phyloP scores from a whole-genome alignment of 345 rosid species.

The Adansonia digitata region DNA sequence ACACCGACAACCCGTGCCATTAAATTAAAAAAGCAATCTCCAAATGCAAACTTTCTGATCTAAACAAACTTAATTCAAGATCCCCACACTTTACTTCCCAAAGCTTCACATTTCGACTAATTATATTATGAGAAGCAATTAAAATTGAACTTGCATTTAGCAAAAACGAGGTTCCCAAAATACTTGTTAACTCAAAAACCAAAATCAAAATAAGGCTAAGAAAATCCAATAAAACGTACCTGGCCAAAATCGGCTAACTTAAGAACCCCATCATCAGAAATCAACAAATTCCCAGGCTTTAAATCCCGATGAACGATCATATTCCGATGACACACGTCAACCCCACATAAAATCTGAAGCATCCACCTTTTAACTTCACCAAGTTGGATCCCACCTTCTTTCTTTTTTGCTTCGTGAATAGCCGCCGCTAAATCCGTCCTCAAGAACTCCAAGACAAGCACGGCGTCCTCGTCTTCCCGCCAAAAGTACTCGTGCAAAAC shows the following conservation, averaged over 20 bases:
- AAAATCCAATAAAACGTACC: conserved; percentile 33
- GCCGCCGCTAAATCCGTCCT: conserved; percentile 71
- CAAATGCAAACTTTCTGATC: neutral
- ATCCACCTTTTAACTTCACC: conserved; percentile 92
- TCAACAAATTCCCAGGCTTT: conserved; percentile 82
- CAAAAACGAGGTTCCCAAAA: neutral
- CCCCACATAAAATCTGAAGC: conserved; percentile 76
- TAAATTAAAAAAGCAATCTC: neutral
- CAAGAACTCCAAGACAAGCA: conserved; percentile 78
- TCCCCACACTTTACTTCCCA: neutral
- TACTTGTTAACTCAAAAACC: neutral
- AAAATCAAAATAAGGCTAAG: neutral
- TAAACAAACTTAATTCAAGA: neutral
- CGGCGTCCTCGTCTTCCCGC: conserved; percentile 97
- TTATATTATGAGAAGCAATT: neutral
- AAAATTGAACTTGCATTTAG: neutral
- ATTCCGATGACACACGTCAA: conserved; percentile 74
- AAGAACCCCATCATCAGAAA: conserved; percentile 72
- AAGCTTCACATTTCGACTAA: neutral
- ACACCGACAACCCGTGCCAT: neutral
- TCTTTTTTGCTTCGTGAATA: conserved; percentile 52
- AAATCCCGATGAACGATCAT: conserved; percentile 88
- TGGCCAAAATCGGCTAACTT: conserved; percentile 98
- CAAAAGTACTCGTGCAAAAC: conserved; percentile 82
- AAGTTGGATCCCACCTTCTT: conserved; percentile 31